Evolutionary conservation across 192 early-diverging fungal species (phyloP), one percentile per base, ranked within the genome.

Genomic region (Backusella morwellensis): DNA sequence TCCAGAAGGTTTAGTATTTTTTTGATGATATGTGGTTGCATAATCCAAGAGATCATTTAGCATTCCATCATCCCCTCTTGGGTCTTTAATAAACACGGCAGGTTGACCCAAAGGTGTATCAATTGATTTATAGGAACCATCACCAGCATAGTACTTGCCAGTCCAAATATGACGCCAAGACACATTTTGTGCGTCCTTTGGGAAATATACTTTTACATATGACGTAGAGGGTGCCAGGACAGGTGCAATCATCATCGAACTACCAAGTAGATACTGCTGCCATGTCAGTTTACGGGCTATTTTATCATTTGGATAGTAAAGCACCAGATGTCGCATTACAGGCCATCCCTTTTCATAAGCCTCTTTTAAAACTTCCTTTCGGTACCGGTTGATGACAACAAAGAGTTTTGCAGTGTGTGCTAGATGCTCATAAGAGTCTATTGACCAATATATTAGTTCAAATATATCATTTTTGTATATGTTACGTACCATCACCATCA

Each of bases 151-250:
- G n/a, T 72, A 52, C 68, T 72, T 75, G 12, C 79, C 82, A 34
- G 78, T 75, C 82, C 82, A 83, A 38, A 83, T 70, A 66, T 83
- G 78, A 3, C 82, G 71, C 82, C 82, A 83, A 26, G 72, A 50
- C 17, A 78, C 35, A 14, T 67, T 40, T 66, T 54, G 56, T 23
- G 32, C 72, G 6, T 74, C 66, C 23, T 67, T 50, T 11, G 84
- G 84, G 77, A 85, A 81, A 52, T 85, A 85, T 0, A 85, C 84
- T 69, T 84, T 84, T 38, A 86, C 73, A 72, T 40, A 80, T 7
- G 66, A 40, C 0, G 74, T 42, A 8, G 76, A 77, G 0, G 84
- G 77, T 4, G 72, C 41, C 1, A 83, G 52, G 0, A 83, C 82
- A 1, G 84, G 84, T 6, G 76, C 80, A 9, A 85, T 78, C 40